Base-by-base conservation (phyloP, 208 protist species). In the Wallacemonas sp. region DNA sequence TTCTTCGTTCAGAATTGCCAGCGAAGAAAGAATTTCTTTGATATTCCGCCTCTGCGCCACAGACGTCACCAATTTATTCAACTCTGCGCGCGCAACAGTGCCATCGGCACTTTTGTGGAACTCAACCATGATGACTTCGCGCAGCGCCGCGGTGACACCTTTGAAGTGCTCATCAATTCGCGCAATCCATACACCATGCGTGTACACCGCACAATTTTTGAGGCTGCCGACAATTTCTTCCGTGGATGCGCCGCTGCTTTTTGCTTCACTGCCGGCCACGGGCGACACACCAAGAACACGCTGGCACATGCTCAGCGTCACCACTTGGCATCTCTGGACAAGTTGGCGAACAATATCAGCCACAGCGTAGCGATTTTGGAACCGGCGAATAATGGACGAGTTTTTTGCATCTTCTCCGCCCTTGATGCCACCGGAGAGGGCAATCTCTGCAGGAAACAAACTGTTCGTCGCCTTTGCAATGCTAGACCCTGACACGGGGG, bases 121-220 rank as follows among this genome's bases (percentile, higher is more conserved):
- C 1, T 65, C 41, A 3, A 75, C 33, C 46, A 96, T 62, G 46
- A 94, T 57, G 3, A 93, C 65, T 54, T 94, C 91, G 20, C 87
- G 82, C 49, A 96, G 46, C 18, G 91, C 85, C 0, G 87, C 91
- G 0, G 75, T 72, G 4, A 72, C 67, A n/a, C 91, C 88, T 16
- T 75, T 81, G 42, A 96, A 89, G 18, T 76, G 57, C 1, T 77
- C 59, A 29, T 75, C 70, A n/a, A 39, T 65, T 28, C 81, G 77
- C 16, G 76, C 76, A 0, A 94, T 75, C 91, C 91, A 96, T 32
- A 96, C 91, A 26, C 91, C 91, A 49, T 96, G 91, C 74, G 90
- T 84, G 67, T 77, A 92, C 39, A 92, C 73, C 0, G 85, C 84
- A 33, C 54, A 76, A 32, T 67, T 62, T 48, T 76, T 70, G 14